These are phyloP conservation scores for Trichoderma parareesei DNA, from an alignment of 495 filamentous ascomycete species.

Conservation along the genomic window DNA sequence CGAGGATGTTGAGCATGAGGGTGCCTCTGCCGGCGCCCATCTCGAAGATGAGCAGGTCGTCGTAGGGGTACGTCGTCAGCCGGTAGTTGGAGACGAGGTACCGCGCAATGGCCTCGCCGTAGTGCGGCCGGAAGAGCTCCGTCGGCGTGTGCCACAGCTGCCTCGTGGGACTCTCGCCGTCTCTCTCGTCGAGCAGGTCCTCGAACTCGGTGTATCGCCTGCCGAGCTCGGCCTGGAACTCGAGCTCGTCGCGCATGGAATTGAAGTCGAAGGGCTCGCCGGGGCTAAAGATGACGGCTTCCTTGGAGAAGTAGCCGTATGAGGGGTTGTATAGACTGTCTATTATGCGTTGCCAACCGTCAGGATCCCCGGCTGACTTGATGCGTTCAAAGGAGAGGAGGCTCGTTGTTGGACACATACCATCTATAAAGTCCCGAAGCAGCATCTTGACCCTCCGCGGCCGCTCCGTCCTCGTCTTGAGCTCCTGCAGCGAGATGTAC, in stretches of 20 bases:
- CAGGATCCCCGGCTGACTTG: background rate
- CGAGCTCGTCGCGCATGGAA: conserved; percentile 65
- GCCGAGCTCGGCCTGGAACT: conserved; percentile 69
- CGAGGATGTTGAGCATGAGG: conserved; percentile 94
- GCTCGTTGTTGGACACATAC: conserved; percentile 35
- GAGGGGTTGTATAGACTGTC: conserved; percentile 95
- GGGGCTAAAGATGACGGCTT: conserved; percentile 90
- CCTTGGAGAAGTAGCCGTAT: conserved; percentile 97
- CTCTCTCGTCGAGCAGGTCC: conserved; percentile 65
- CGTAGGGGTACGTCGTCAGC: conserved; percentile 84
- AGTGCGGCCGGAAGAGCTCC: conserved; percentile 92
- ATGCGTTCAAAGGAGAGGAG: background rate
- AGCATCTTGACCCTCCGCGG: conserved; percentile 92
- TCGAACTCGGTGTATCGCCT: conserved; percentile 83
- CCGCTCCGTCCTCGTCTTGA: conserved; percentile 63
- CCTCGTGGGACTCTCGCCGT: conserved; percentile 59
- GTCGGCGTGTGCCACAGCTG: conserved; percentile 99
- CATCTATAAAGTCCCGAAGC: conserved; percentile 94
- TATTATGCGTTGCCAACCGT: conserved; percentile 23
- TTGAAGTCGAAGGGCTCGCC: conserved; percentile 92
- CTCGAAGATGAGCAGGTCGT: conserved; percentile 97
- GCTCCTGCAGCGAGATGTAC: conserved; percentile 69
- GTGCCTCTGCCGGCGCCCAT: conserved; percentile 97
- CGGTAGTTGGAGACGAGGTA: conserved; percentile 96
- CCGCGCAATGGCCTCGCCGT: conserved; percentile 90